These are phyloP conservation scores for Mallotus japonicus DNA, from an alignment of 441 rosid species.

Conservation along the genomic window DNA sequence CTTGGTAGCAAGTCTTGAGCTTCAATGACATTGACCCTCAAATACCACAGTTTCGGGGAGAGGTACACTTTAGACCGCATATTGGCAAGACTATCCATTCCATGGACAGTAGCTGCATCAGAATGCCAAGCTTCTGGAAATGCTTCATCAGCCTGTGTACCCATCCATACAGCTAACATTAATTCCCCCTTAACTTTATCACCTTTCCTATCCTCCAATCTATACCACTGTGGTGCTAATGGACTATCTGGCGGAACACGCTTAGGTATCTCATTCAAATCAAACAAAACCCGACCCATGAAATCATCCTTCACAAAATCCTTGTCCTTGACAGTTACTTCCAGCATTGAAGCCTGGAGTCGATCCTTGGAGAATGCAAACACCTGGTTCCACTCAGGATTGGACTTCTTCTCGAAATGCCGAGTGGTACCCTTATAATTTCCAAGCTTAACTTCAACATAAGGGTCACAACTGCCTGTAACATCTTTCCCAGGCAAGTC, in stretches of 20 bases:
- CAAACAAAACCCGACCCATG: slow-evolving; percentile 74
- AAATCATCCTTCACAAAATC: slow-evolving; percentile 85
- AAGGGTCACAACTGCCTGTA: slow-evolving; percentile 90
- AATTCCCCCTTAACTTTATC: slow-evolving; percentile 78
- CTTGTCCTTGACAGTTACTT: slow-evolving; percentile 84
- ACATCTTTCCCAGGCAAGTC: slow-evolving; percentile 80
- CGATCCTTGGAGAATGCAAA: slow-evolving; percentile 94
- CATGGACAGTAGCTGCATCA: slow-evolving; percentile 87
- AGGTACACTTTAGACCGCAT: slow-evolving; percentile 92
- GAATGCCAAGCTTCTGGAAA: slow-evolving; percentile 99
- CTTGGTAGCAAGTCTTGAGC: slow-evolving; percentile 83
- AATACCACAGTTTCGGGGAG: slow-evolving; percentile 93
- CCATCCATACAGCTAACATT: slow-evolving; percentile 98
- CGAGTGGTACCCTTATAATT: slow-evolving; percentile 86
- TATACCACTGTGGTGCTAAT: slow-evolving; percentile 94
- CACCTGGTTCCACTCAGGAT: slow-evolving; percentile 96
- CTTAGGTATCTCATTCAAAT: slow-evolving; percentile 80
- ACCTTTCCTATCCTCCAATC: slow-evolving; percentile 71
- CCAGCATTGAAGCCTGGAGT: slow-evolving; percentile 78
- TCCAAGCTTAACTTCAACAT: slow-evolving; percentile 89
- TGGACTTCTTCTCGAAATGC: slow-evolving; percentile 81
- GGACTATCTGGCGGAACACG: slow-evolving; percentile 98
- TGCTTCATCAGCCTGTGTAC: slow-evolving; percentile 97
- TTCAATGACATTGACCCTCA: slow-evolving; percentile 92
- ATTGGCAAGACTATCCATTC: slow-evolving; percentile 72